Evolutionary conservation across 805 yeast species (phyloP).

Genomic region (Ogataea methanolica): DNA sequence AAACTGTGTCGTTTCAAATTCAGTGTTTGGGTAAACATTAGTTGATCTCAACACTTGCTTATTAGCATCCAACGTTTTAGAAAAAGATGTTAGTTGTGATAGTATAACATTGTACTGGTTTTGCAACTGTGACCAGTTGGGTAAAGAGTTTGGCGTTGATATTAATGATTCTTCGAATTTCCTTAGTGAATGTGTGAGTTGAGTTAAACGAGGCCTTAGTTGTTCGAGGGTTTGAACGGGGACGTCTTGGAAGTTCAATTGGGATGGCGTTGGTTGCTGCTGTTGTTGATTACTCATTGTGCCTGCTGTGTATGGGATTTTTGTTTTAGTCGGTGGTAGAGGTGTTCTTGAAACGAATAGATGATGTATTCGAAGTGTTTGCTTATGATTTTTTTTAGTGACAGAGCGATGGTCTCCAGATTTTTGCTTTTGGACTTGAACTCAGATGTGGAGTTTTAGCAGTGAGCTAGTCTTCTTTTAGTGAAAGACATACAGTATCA

Average conservation of each 20-base stretch:
- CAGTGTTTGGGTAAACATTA: constrained; percentile 78
- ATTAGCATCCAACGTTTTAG: constrained; percentile 60
- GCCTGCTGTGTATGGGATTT: constrained; percentile 10
- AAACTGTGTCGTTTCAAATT: constrained; percentile 81
- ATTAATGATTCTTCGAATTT: constrained; percentile 50
- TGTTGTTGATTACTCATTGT: neutral
- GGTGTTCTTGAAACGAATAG: no score
- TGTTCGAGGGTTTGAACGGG: constrained; percentile 63
- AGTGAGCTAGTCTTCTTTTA: no score
- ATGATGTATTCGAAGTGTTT: no score
- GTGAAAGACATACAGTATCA: no score
- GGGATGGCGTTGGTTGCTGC: constrained; percentile 7
- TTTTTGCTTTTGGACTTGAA: no score
- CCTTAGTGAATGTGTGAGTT: constrained; percentile 55
- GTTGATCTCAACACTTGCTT: constrained; percentile 56
- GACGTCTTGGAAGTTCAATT: constrained; percentile 32
- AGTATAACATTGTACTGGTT: constrained; percentile 79
- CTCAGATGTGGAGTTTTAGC: no score
- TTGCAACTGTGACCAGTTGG: constrained; percentile 64
- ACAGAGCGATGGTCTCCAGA: no score
- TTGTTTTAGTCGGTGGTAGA: neutral
- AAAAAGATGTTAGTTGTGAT: constrained; percentile 78
- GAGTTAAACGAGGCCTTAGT: constrained; percentile 56
- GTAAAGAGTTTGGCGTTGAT: constrained; percentile 32
- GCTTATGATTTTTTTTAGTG: no score